Base-by-base conservation (phyloP, 2,329 filamentous ascomycete genomes). In the Cercospora nicotianae region DNA sequence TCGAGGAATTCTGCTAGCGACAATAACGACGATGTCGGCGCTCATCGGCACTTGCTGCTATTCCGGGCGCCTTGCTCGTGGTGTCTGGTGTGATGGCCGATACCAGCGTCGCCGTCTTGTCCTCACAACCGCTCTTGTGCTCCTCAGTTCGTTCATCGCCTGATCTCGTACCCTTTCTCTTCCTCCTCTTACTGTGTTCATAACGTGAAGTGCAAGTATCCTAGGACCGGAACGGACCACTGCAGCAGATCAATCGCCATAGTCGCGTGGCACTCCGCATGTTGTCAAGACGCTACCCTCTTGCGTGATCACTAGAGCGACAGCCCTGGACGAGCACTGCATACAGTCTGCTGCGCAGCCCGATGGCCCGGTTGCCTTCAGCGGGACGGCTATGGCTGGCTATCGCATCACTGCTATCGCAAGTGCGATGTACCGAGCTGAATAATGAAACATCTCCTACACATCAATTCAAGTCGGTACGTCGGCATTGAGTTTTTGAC, bases 401-500 rank as follows among this genome's bases (percentile, higher is more conserved):
- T 28, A 23, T 63, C 13, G n/a, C 48, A 30, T 2, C 51, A 4
- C 20, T 58, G 18, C 26, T 57, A 4, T 26, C n/a, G 20, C 30
- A 10, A 26, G 9, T 30, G 18, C 69, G 63, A 13, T 51, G 30
- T 33, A 75, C 72, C 45, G 70, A 77, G 55, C 69, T 77, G 26
- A 74, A 75, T 63, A 79, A 79, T 62, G 70, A 72, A 13, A 79
- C 77, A 8, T 78, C 76, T 62, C 77, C 77, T n/a, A 78, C 76
- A 30, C 72, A 73, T 66, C 73, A 75, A 59, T 79, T 79, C 72
- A 77, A 75, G 69, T 78, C 77, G 66, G 77, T 78, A 76, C 64
- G 75, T 70, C 42, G 8, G 26, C 8, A 57, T 36, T 30, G 26
- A 36, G 30, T 33, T 64, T 42, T 39, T 18, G 20, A 36, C 20